Percentiles rank a stretch among this genome's conserved stretches.
phyloP scores from a whole-genome alignment of 208 protist species.

The Tritrichomonas foetus region DNA sequence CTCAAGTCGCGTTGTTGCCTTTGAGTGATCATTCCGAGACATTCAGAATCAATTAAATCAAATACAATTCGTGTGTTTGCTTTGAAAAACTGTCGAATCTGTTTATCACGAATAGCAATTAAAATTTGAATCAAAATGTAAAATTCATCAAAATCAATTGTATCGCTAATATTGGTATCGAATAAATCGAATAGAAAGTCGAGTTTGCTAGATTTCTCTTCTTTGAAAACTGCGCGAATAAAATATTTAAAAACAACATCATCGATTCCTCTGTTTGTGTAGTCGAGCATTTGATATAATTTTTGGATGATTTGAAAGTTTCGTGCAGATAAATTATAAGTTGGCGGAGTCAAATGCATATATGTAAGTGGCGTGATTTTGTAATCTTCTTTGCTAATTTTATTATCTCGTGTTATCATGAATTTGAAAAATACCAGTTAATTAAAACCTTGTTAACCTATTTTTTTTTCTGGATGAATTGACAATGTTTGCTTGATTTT shows the following conservation, averaged over 20 bases:
- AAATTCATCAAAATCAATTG: neutral
- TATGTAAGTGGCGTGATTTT: neutral
- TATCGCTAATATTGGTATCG: neutral
- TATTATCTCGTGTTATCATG: too few relatives aligned
- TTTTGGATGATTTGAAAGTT: neutral
- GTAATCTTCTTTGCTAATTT: too few relatives aligned
- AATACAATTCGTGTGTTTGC: neutral
- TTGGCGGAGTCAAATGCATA: neutral
- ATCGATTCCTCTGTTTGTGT: neutral
- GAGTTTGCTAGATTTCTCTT: neutral
- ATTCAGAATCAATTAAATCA: neutral
- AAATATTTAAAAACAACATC: neutral
- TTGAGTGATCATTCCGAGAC: neutral
- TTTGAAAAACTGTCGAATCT: neutral
- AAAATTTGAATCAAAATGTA: neutral
- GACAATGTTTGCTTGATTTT: too few relatives aligned
- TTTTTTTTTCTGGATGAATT: too few relatives aligned
- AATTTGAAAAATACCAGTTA: too few relatives aligned
- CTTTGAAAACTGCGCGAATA: neutral
- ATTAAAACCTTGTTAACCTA: too few relatives aligned
- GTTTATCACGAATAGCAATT: neutral
- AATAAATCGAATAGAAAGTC: neutral
- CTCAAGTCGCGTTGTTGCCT: neutral
- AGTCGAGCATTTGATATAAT: neutral
- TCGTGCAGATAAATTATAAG: neutral